Evolutionary conservation across 176 grass and related monocot species (phyloP).

Genomic region (Triticum timopheevii): DNA sequence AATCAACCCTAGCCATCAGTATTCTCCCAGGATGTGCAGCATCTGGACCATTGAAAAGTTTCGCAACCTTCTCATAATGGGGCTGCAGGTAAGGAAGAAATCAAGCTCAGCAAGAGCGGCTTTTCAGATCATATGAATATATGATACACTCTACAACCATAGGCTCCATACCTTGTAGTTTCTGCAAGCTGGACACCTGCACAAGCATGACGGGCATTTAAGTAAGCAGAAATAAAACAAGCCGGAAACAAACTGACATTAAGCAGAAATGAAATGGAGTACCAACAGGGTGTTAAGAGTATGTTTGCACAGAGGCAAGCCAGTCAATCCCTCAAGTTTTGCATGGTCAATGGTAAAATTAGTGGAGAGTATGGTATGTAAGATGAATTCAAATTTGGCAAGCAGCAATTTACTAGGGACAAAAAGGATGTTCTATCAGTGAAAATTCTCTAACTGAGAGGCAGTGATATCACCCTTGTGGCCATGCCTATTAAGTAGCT

Average conservation of each 20-base stretch:
- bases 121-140: neutral
- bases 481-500: neutral
- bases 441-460: neutral
- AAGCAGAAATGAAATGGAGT: neutral
- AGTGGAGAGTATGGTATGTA: neutral
- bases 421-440: neutral
- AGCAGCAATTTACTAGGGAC: neutral
- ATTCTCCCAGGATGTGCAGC: slow-evolving; percentile 81
- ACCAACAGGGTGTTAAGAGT: neutral
- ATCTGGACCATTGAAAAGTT: slow-evolving; percentile 88
- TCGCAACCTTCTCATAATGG: slow-evolving; percentile 97
- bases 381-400: neutral
- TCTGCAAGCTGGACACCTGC: slow-evolving; percentile 98
- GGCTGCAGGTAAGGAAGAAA: slow-evolving; percentile 44
- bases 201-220: slow-evolving; percentile 26
- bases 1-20: slow-evolving; percentile 91
- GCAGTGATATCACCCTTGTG: neutral
- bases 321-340: neutral
- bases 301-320: neutral
- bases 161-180: slow-evolving; percentile 86
- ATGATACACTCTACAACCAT: neutral
- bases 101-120: slow-evolving; percentile 1
- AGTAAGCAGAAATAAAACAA: slow-evolving; percentile 27
- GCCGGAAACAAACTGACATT: neutral
- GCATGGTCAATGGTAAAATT: neutral